Evolutionary conservation across 2,329 filamentous ascomycete species (phyloP), one percentile per base, ranked within the genome.

Genomic region (Mariannaea elegans): DNA sequence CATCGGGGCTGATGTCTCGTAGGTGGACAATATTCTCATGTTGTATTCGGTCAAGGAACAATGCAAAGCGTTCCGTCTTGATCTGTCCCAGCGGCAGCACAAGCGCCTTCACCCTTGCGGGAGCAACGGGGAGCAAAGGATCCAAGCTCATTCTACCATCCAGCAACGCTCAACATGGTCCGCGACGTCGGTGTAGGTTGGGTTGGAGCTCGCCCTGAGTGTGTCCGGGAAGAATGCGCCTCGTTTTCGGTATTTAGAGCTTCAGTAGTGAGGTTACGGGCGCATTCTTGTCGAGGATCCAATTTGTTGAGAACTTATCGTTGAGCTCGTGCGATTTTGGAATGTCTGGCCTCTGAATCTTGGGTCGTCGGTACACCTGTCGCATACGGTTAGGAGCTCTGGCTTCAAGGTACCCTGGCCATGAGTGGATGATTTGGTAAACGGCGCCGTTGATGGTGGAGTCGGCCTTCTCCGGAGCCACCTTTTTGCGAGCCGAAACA

Each of bases 71-170:
- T 52, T 90, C 89, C 62, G 89, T 87, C 75, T 89, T 94, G 75
- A 98, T 95, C 73, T 87, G 90, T 52, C 94, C 94, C 67, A 97
- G 84, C 54, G 95, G 95, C 62, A 98, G 82, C 60, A 97, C 86
- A 69, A 97, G 86, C 64, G 90, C 92, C 81, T 92, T 91, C 74
- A 98, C 88, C 84, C 92, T 91, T 80, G 93, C 94, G 75, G 93
- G 93, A 78, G 94, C 91, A 81, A 94, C 88, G 78, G 94, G 93
- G 76, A 94, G 91, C 76, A 97, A 87, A 77, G 92, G 89, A 82
- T 97, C 94, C 80, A 91, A 85, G 81, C 87, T 90, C 93, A 97
- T 97, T 75, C 80, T 90, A 83, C 77, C 80, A 83, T 80, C 74
- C 75, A 77, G 59, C 68, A 65, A 63, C 64, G 55, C 64, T 72